A percentile compares a stretch with the other conserved stretches of the same genome.
Conservation (phyloP, 1,284 basidiomycete species). For the Ustilago nuda region DNA sequence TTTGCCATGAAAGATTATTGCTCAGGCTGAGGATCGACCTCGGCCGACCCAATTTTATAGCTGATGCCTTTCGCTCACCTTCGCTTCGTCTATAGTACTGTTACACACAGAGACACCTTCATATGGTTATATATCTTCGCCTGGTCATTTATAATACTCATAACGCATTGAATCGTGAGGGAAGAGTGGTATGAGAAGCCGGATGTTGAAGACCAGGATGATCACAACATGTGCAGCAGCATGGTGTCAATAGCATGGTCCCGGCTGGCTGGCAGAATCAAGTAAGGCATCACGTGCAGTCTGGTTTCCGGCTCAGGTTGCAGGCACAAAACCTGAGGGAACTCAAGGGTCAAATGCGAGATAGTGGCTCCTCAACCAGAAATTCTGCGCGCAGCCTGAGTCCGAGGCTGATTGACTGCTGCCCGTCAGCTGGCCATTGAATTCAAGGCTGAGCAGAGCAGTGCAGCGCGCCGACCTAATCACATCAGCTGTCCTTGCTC, state of each 20-base stretch:
- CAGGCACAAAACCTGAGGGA: neutral
- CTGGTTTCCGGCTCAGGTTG: neutral
- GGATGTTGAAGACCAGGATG: neutral
- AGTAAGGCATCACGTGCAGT: slow-evolving; percentile 5
- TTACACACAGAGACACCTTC: neutral
- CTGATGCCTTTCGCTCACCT: neutral
- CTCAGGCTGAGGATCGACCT: neutral
- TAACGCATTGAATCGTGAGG: neutral
- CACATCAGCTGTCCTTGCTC: slow-evolving; percentile 17
- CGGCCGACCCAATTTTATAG: neutral
- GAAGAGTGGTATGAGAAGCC: neutral
- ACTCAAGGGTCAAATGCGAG: neutral
- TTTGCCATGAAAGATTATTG: neutral
- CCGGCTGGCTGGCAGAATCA: neutral
- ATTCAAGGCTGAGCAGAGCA: slow-evolving; percentile 16
- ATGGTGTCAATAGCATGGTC: neutral
- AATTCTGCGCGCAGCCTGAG: neutral
- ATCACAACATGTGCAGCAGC: neutral
- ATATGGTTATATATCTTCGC: neutral
- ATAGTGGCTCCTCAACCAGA: slow-evolving; percentile 10
- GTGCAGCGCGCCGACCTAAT: slow-evolving; percentile 11
- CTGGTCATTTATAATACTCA: neutral
- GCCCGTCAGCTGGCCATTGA: slow-evolving; percentile 4
- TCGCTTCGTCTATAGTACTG: neutral
- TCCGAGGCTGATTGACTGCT: slow-evolving; percentile 23